These are phyloP conservation scores for Suillus occidentalis DNA, from an alignment of 768 basidiomycete species.

Conservation along the genomic window DNA sequence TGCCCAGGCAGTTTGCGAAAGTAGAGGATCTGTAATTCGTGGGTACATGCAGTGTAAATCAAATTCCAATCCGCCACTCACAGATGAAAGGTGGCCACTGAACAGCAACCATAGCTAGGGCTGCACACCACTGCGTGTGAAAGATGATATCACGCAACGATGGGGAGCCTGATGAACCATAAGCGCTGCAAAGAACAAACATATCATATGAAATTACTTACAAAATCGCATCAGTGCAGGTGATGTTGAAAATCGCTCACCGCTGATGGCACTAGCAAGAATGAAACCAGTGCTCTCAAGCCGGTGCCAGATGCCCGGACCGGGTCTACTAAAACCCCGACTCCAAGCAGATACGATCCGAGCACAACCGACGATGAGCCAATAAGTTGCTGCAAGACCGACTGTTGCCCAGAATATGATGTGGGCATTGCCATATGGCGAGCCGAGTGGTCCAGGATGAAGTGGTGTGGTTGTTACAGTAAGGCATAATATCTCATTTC, in stretches of 20 bases:
- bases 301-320: slow-evolving; percentile 64
- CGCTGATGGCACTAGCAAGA: slow-evolving; percentile 89
- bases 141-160: slow-evolving; percentile 90
- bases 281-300: slow-evolving; percentile 86
- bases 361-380: slow-evolving; percentile 77
- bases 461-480: slow-evolving; percentile 79
- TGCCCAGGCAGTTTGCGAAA: slow-evolving; percentile 88
- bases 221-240: slow-evolving; percentile 89
- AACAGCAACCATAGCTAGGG: slow-evolving; percentile 90
- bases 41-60: not conserved
- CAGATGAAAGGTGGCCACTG: slow-evolving; percentile 93
- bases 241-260: slow-evolving; percentile 81
- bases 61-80: slow-evolving; percentile 38
- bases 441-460: slow-evolving; percentile 49
- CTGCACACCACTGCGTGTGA: slow-evolving; percentile 91
- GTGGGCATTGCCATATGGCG: slow-evolving; percentile 64
- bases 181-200: slow-evolving; percentile 15
- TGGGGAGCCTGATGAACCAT: slow-evolving; percentile 67
- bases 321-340: slow-evolving; percentile 58
- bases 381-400: slow-evolving; percentile 74
- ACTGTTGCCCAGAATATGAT: slow-evolving; percentile 77
- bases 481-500: slow-evolving; percentile 80
- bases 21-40: slow-evolving; percentile 70
- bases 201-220: slow-evolving; percentile 39
- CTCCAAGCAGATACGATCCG: slow-evolving; percentile 86